Evolutionary conservation across 805 yeast genomes (phyloP).

Genomic region (Yamadazyma olivae): DNA sequence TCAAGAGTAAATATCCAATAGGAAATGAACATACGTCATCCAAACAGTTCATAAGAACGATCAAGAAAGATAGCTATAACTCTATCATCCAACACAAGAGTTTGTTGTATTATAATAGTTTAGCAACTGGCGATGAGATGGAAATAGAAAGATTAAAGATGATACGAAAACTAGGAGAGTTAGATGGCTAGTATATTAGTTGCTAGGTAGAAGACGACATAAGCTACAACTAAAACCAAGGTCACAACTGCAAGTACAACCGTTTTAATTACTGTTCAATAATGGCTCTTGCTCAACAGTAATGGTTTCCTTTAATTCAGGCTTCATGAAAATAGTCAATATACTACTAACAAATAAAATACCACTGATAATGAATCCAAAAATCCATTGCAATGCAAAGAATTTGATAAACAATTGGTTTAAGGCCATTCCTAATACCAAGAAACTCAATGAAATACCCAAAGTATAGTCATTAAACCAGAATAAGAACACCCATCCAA

Average conservation of each 20-base stretch:
- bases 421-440: constrained; percentile 64
- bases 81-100: constrained; percentile 59
- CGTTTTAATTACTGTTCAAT: too few species aligned
- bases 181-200: too few species aligned
- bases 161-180: constrained; percentile 37
- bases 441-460: constrained; percentile 55
- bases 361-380: constrained; percentile 67
- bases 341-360: constrained; percentile 51
- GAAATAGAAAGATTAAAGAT: constrained; percentile 27
- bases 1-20: constrained; percentile 54
- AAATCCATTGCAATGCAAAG: constrained; percentile 83
- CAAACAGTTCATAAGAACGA: constrained; percentile 64
- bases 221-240: too few species aligned
- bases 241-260: too few species aligned
- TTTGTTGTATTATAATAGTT: constrained; percentile 50
- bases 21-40: constrained; percentile 73
- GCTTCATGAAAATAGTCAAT: constrained; percentile 34
- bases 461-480: constrained; percentile 68
- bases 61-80: constrained; percentile 64
- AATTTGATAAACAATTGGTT: constrained; percentile 67
- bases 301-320: constrained; percentile 10
- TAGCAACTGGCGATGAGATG: constrained; percentile 46
- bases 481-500: constrained; percentile 57
- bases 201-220: too few species aligned
- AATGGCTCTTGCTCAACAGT: constrained; percentile 11